These are phyloP conservation scores for Claviceps humidiphila DNA, from an alignment of 2,329 filamentous ascomycete genomes.

Conservation along the genomic window DNA sequence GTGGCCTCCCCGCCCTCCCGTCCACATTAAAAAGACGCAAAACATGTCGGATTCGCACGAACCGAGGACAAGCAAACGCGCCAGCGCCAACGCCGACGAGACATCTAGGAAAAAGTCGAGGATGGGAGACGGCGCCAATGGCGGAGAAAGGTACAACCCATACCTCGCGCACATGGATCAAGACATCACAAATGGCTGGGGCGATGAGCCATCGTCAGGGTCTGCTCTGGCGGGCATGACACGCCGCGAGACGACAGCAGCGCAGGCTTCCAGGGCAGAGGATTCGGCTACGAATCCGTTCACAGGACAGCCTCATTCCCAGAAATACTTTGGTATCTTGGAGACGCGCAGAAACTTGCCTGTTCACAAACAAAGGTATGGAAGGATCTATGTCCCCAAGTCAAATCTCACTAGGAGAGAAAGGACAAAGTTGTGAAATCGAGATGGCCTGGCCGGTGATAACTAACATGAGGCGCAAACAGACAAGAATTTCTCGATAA, in stretches of 20 bases:
- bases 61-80: slow-evolving; percentile 27
- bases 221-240: slow-evolving; percentile 53
- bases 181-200: slow-evolving; percentile 28
- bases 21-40: not conserved
- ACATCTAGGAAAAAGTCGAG: slow-evolving; percentile 30
- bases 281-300: slow-evolving; percentile 77
- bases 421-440: not conserved
- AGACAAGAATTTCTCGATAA: slow-evolving; percentile 86
- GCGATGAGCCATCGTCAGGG: slow-evolving; percentile 13
- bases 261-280: slow-evolving; percentile 60
- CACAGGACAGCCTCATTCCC: slow-evolving; percentile 62
- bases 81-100: slow-evolving; percentile 30
- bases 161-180: slow-evolving; percentile 87
- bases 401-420: not conserved
- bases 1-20: too few relatives aligned
- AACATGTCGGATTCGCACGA: slow-evolving; percentile 26
- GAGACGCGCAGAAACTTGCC: slow-evolving; percentile 73
- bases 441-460: not conserved
- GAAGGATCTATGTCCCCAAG: not conserved
- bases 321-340: slow-evolving; percentile 82
- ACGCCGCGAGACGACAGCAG: slow-evolving; percentile 68
- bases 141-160: slow-evolving; percentile 47
- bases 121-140: slow-evolving; percentile 19
- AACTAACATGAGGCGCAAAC: not conserved
- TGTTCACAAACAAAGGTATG: slow-evolving; percentile 77